Evolutionary conservation across 2,329 filamentous ascomycete genomes (phyloP), one percentile per base, ranked within the genome.

Genomic region (Stagonosporopsis chrysanthemi): DNA sequence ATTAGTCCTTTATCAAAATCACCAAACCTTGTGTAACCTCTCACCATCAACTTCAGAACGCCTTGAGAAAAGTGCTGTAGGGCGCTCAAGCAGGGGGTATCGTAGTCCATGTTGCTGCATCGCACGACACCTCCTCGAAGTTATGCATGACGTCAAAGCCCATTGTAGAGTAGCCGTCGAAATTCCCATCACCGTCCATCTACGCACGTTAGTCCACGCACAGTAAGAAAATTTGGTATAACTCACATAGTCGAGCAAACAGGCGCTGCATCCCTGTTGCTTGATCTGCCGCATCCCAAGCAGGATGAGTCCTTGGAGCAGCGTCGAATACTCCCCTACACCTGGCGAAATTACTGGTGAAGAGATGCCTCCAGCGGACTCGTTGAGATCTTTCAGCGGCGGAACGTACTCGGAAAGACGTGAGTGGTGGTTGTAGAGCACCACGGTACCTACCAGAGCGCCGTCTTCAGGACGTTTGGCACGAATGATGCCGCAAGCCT

Each of bases 271-370:
- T 60, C 90, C 90, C 71, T 93, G 86, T 65, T 85, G 85, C 75
- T 93, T 94, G 74, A 92, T 90, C 77, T 95, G 91, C 55, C 90
- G 85, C 68, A 95, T 87, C 0, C 90, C 91, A 78, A 96, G 86
- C 60, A 96, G 77, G 14, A 91, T 89, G 62, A 96, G 77, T 0
- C 91, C 91, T 77, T 96, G 91, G 57, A 94, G 82, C 28, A 95
- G 76, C 0, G 84, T 88, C 26, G 88, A 86, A 69, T 91, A 90
- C 58, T 89, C 86, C 44, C 85, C 86, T 1, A 86, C 83, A 1
- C 84, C 84, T 0, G 89, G 83, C 1, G 88, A 87, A 42, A 95
- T 89, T 11, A 95, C 86, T 0, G 91, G 91, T 22, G 90, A 91
- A 14, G 92, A 87, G 42, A 96, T 91, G 6, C 91, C 92, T 4